Conservation (phyloP, 2,329 filamentous ascomycete species). For the Meredithiella fracta region DNA sequence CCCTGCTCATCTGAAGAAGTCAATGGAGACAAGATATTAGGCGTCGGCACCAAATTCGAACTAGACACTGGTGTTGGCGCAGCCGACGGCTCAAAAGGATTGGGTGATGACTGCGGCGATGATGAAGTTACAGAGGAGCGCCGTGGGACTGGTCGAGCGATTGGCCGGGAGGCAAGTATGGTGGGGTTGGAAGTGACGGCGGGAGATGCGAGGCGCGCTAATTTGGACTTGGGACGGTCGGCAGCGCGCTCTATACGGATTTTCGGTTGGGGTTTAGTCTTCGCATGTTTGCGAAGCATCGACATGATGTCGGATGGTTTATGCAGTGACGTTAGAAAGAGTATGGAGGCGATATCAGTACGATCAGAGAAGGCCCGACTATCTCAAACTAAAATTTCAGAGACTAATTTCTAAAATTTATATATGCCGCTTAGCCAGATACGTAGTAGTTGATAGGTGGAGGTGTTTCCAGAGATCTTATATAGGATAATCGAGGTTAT, state of each 20-base stretch:
- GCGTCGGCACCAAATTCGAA: constrained; percentile 1
- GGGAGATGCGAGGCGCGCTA: constrained; percentile 19
- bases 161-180: constrained; percentile 13
- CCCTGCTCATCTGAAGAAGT: constrained; percentile 10
- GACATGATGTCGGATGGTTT: constrained; percentile 16
- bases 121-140: constrained; percentile 9
- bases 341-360: background rate
- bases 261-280: constrained; percentile 35
- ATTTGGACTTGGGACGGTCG: constrained; percentile 23
- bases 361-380: background rate
- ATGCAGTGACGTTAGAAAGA: background rate
- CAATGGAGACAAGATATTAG: constrained; percentile 8
- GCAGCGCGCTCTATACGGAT: constrained; percentile 37
- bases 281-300: constrained; percentile 29
- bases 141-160: constrained; percentile 9
- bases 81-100: constrained; percentile 9
- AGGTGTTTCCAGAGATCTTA: no score
- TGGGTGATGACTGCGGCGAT: constrained; percentile 12
- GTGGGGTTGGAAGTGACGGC: constrained; percentile 20
- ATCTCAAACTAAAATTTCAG: background rate
- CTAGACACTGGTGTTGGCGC: constrained; percentile 3
- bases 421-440: no score
- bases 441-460: no score
- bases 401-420: no score
- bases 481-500: no score